phyloP scores from a whole-genome alignment of 768 basidiomycete genomes.

The Dictyophora rubrovolvata region DNA sequence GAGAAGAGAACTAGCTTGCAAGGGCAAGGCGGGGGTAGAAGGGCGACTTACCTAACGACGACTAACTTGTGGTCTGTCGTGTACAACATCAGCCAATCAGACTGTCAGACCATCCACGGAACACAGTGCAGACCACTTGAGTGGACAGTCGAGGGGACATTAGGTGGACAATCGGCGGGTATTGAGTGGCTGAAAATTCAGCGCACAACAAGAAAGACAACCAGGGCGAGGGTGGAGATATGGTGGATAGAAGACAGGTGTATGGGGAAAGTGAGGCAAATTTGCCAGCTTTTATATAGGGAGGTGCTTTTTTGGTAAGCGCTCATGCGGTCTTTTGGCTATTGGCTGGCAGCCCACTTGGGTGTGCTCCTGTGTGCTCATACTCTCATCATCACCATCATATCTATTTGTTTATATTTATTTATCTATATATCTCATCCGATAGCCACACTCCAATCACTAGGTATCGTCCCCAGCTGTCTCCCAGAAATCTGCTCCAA shows the following conservation, averaged over 20 bases:
- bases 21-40: no score
- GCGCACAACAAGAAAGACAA: background rate
- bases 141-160: no score
- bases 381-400: no score
- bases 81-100: no score
- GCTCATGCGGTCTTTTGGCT: background rate
- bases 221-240: background rate
- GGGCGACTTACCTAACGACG: no score
- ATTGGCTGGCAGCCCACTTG: background rate
- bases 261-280: background rate
- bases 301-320: background rate
- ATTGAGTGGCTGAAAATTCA: background rate
- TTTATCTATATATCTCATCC: background rate
- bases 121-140: no score
- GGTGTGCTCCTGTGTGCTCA: no score
- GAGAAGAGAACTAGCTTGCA: no score
- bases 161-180: no score
- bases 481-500: slow-evolving; percentile 44
- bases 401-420: no score
- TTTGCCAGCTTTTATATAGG: background rate
- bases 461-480: slow-evolving; percentile 67
- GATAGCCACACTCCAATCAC: slow-evolving; percentile 68
- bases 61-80: no score
- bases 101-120: no score
- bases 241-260: background rate